Evolutionary conservation across 2,329 filamentous ascomycete species (phyloP), one percentile per base, ranked within the genome.

Genomic region (Diaporthe sp.): DNA sequence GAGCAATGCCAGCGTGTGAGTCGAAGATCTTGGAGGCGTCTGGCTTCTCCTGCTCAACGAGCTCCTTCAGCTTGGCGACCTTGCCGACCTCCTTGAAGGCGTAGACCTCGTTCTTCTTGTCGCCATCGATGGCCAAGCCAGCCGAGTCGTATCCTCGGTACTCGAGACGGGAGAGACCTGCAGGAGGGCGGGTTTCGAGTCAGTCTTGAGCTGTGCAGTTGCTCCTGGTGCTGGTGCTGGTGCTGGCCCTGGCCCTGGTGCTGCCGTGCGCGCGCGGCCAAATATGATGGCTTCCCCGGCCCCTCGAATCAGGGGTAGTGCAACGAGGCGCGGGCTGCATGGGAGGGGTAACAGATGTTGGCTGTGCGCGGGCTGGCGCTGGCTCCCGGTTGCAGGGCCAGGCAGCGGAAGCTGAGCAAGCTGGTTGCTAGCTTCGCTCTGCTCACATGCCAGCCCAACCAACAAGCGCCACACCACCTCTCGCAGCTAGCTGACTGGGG

Each of bases 41-140:
- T 86, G 95, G 90, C 81, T 95, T 91, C 83, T 92, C 89, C 84
- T 94, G 92, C 73, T 93, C 94, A 81, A 98, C 96, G 85, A 98
- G 93, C 87, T 96, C 89, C 91, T 94, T 97, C 84, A 99, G 90
- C 88, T 97, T 98, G 84, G 93, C 95, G 76, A 99, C 97, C 92
- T 99, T 99, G 89, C 97, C 97, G 77, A 99, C 97, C 89, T 98
- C 97, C 90, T 99, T 99, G 91, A 95, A 98, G 77, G 97, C 96
- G 78, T 94, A 91, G 79, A 98, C 95, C 87, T 98, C 95, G 81
- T 98, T 97, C 90, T 97, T 98, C 92, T 98, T 98, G 90, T 99
- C 94, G 77, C 97, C 97, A 84, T 99, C 97, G 81, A 99, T 88
- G 78, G 96, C 96, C 78, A 99, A 90, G 88, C 97, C 97, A 76